Conservation (phyloP, 192 early-diverging fungal species). For the Backusella morwellensis region DNA sequence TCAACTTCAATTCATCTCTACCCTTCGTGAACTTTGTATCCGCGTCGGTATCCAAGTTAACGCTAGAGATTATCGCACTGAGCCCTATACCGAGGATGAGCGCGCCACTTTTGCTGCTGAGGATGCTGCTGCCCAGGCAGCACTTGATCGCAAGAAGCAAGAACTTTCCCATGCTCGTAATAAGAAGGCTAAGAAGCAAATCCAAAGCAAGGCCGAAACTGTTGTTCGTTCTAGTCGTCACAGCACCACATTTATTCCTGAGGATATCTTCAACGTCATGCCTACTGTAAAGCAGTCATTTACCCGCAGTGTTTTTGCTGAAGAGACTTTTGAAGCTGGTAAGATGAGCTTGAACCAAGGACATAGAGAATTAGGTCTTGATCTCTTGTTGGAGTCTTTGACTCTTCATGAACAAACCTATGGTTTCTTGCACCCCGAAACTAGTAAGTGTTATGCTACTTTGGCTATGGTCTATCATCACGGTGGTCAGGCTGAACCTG, state of each 20-base stretch:
- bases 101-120: conserved; percentile 30
- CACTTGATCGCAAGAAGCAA: conserved; percentile 8
- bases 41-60: conserved; percentile 88
- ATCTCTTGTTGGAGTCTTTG: conserved; percentile 80
- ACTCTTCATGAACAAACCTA: conserved; percentile 91
- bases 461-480: conserved; percentile 86
- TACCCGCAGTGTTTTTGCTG: conserved; percentile 70
- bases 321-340: conserved; percentile 89
- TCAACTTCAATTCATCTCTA: conserved; percentile 52
- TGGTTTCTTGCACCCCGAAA: conserved; percentile 89
- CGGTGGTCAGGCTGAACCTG: conserved; percentile 54
- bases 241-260: conserved; percentile 56
- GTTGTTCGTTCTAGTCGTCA: conserved; percentile 24
- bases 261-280: conserved; percentile 68
- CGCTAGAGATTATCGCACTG: conserved; percentile 72
- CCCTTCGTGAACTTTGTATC: conserved; percentile 80
- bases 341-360: conserved; percentile 74
- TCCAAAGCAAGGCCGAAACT: not conserved
- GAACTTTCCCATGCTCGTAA: not conserved
- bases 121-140: conserved; percentile 37
- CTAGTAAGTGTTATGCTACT: conserved; percentile 78
- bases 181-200: conserved; percentile 33
- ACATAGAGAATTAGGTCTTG: conserved; percentile 75
- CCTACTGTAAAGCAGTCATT: conserved; percentile 74
- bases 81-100: conserved; percentile 32